Evolutionary conservation across 129 eudicot genomes (phyloP).

Genomic region (Ambrosia artemisiifolia): DNA sequence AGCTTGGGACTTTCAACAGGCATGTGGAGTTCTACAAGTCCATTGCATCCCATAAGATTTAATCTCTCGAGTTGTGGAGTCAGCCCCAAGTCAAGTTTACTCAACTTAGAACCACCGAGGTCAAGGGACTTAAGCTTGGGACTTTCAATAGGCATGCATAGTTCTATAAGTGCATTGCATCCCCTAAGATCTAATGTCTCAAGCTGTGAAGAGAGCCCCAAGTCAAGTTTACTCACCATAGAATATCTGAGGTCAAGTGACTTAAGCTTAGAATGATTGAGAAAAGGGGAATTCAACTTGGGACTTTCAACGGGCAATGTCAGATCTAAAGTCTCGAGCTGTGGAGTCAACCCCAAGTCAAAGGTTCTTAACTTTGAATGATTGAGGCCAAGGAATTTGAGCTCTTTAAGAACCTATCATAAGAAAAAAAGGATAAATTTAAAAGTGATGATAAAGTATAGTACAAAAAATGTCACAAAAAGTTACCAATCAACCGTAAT

Average conservation of each 20-base stretch:
- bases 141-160: neutral
- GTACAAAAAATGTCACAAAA: neutral
- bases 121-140: neutral
- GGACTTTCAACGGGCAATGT: too few relatives aligned
- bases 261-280: too few relatives aligned
- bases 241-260: too few relatives aligned
- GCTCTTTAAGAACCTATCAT: neutral
- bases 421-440: too few relatives aligned
- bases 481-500: neutral
- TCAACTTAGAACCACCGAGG: neutral
- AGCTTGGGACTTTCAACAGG: neutral
- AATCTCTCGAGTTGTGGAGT: neutral
- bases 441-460: neutral
- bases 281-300: too few relatives aligned
- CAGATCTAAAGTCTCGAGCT: too few relatives aligned
- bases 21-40: neutral
- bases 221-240: neutral
- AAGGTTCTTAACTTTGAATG: neutral
- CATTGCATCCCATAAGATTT: neutral
- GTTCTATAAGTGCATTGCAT: neutral
- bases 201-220: neutral
- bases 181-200: neutral
- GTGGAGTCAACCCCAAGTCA: neutral
- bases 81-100: neutral
- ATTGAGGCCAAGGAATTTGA: neutral